A percentile compares a stretch with the other conserved stretches of the same genome.
Conservation (phyloP, 441 rosid genomes). For the Bocquillonia castaneifolia region DNA sequence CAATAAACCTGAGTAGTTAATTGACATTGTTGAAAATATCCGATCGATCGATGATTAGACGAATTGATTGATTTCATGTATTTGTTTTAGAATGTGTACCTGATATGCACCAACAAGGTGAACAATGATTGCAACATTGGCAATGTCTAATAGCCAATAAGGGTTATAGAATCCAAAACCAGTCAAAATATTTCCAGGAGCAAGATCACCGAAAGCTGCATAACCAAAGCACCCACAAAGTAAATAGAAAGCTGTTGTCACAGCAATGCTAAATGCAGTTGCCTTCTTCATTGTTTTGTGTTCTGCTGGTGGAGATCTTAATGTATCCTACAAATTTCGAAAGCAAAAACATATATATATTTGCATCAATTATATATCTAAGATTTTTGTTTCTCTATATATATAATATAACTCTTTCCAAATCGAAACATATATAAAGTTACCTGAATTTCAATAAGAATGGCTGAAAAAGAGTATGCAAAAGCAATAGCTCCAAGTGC, state of each 20-base stretch:
- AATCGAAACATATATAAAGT: too few relatives aligned
- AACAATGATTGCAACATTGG: conserved; percentile 59
- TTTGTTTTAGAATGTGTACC: conserved; percentile 1
- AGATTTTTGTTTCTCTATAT: too few relatives aligned
- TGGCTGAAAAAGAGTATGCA: conserved; percentile 66
- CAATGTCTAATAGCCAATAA: conserved; percentile 70
- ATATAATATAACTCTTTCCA: too few relatives aligned
- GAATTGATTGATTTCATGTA: conserved; percentile 1
- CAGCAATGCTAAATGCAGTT: conserved; percentile 40
- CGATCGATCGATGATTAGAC: too few relatives aligned
- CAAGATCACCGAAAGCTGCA: conserved; percentile 69
- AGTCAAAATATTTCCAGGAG: conserved; percentile 68
- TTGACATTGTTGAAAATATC: too few relatives aligned
- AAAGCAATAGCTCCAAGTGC: conserved; percentile 79
- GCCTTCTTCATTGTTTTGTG: conserved; percentile 68
- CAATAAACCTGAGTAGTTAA: conserved; percentile 39
- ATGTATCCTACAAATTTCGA: conserved; percentile 43
- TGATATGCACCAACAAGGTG: conserved; percentile 79
- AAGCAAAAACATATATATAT: not conserved
- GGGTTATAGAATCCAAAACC: conserved; percentile 77
- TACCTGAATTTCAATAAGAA: conserved; percentile 77
- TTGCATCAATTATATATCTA: too few relatives aligned
- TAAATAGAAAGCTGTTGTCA: conserved; percentile 63
- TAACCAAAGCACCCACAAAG: conserved; percentile 76
- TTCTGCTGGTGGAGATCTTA: conserved; percentile 72